Conservation (phyloP, 1,284 basidiomycete species). For the Lentinula novae-zelandiae region DNA sequence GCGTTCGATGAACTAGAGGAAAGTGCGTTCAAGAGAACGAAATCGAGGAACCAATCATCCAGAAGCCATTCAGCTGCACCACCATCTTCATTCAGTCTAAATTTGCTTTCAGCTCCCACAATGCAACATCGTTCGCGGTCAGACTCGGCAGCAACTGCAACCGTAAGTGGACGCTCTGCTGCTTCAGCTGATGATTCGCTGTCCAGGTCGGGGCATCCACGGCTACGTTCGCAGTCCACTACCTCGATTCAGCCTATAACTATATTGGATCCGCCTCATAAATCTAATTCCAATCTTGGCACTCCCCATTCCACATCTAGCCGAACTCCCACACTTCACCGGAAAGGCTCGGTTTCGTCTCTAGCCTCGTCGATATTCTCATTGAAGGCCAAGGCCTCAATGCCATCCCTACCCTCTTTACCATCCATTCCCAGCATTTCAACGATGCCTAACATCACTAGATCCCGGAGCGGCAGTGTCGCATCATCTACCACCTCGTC, state of each 20-base stretch:
- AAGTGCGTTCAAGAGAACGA: conserved; percentile 45
- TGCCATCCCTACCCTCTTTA: conserved; percentile 12
- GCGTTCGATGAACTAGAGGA: conserved; percentile 69
- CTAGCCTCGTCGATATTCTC: conserved; percentile 2
- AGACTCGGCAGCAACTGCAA: not conserved
- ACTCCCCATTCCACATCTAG: not conserved
- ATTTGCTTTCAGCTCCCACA: not conserved
- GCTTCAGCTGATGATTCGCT: not conserved
- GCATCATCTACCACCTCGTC: not conserved
- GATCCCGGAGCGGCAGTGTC: not conserved
- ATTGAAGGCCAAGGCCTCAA: conserved; percentile 10
- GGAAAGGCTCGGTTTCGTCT: not conserved
- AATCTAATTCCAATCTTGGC: not conserved
- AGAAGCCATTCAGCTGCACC: conserved; percentile 20
- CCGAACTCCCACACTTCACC: not conserved
- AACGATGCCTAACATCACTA: not conserved
- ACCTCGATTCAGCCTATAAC: not conserved
- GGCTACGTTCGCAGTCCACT: not conserved
- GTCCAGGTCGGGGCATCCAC: not conserved
- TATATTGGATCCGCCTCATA: not conserved
- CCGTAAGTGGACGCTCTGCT: not conserved
- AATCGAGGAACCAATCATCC: conserved; percentile 30
- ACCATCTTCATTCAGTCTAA: conserved; percentile 13
- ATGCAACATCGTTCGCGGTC: not conserved
- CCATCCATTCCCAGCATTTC: not conserved